Evolutionary conservation across 2,329 filamentous ascomycete species (phyloP).

Genomic region (Fusarium falciforme): DNA sequence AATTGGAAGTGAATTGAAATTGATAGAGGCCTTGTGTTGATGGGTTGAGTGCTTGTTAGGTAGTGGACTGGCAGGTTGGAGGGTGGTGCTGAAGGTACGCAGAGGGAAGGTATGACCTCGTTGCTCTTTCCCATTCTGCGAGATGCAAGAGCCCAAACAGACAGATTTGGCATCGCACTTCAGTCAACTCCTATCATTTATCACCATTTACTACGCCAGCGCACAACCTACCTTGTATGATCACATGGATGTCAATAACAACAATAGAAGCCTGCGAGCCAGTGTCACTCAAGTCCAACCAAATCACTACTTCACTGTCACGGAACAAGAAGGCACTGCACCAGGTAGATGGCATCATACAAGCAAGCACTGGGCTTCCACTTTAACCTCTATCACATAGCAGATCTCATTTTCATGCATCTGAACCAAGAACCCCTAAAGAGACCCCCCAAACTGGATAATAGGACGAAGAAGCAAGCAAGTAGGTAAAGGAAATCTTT

Average conservation of each 20-base stretch:
- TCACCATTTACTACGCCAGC: not conserved
- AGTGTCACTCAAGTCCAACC: not conserved
- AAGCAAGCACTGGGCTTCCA: conserved; percentile 30
- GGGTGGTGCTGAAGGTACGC: not conserved
- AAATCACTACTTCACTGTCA: not conserved
- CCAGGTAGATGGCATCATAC: conserved; percentile 5
- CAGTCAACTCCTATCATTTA: not conserved
- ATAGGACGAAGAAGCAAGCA: conserved; percentile 37
- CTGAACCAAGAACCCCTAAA: conserved; percentile 29
- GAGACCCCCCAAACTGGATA: conserved; percentile 28
- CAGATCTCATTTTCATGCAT: conserved; percentile 36
- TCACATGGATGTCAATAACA: not conserved
- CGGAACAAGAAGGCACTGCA: not conserved
- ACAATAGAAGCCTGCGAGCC: not conserved
- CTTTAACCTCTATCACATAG: conserved; percentile 36
- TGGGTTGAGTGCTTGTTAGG: not conserved
- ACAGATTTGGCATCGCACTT: not conserved
- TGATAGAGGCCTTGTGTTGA: not conserved
- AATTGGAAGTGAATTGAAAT: not conserved
- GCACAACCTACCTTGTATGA: not conserved
- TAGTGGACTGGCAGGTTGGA: not conserved
- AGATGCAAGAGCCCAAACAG: not conserved
- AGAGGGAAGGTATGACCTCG: not conserved
- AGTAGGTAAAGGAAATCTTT: conserved; percentile 45
- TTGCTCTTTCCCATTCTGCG: not conserved